Conservation (phyloP, 2,329 filamentous ascomycete genomes). For the Fusarium subglutinans region DNA sequence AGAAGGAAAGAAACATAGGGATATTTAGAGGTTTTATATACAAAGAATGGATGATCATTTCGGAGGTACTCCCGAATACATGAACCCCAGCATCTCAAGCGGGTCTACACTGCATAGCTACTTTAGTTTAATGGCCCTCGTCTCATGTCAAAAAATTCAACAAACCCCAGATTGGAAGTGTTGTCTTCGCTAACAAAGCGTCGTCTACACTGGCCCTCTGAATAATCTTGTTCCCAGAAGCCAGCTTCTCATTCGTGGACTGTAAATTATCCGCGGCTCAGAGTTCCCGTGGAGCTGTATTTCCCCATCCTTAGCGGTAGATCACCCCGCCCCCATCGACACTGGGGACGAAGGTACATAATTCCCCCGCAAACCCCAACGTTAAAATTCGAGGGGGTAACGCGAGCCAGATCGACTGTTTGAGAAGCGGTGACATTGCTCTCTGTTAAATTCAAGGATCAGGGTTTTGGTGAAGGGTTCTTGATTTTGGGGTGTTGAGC, state of each 20-base stretch:
- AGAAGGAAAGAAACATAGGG: not conserved
- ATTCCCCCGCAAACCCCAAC: slow-evolving; percentile 30
- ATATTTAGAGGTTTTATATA: slow-evolving; percentile 11
- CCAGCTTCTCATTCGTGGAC: slow-evolving; percentile 5
- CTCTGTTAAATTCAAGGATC: not conserved
- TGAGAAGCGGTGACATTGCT: not conserved
- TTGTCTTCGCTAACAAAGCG: not conserved
- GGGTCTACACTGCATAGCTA: not conserved
- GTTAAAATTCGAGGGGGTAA: not conserved
- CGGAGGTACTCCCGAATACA: slow-evolving; percentile 14
- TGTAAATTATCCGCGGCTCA: slow-evolving; percentile 21
- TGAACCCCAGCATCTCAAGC: not conserved
- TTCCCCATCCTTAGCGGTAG: slow-evolving; percentile 35
- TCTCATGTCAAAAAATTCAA: not conserved
- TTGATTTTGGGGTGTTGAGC: not conserved
- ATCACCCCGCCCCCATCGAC: slow-evolving; percentile 33
- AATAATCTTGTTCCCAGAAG: slow-evolving; percentile 10
- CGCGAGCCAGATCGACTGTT: slow-evolving; percentile 1
- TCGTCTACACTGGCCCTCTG: not conserved
- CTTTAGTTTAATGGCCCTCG: not conserved
- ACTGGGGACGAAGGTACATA: not conserved
- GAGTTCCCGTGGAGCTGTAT: slow-evolving; percentile 31
- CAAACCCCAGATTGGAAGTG: not conserved
- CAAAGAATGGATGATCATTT: not conserved
- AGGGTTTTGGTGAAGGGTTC: not conserved